A percentile compares a stretch with the other conserved stretches of the same genome.
Conservation (phyloP, 495 filamentous ascomycete genomes). For the Aspergillus bridgeri region DNA sequence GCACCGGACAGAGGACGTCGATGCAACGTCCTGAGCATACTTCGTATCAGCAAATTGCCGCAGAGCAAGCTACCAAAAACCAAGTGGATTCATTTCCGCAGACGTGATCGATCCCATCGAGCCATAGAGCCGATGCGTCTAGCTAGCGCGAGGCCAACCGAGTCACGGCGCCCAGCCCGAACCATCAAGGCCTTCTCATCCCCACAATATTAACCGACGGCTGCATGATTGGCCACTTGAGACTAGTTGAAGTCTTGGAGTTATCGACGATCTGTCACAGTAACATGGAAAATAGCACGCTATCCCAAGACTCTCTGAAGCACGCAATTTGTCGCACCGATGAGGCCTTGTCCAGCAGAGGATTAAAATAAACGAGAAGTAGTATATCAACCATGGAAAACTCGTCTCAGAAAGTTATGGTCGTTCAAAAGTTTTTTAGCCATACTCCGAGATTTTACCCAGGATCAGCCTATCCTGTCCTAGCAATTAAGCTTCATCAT, state of each 20-base stretch:
- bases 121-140: too few species aligned
- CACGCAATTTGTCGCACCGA: conserved; percentile 7
- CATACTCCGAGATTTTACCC: too few species aligned
- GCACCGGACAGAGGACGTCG: too few species aligned
- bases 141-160: not conserved
- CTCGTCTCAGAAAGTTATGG: not conserved
- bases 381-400: not conserved
- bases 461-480: not conserved
- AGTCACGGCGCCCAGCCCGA: conserved; percentile 3
- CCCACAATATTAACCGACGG: not conserved
- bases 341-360: not conserved
- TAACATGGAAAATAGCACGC: not conserved
- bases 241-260: conserved; percentile 1
- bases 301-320: conserved; percentile 1
- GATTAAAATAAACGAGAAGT: not conserved
- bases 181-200: not conserved
- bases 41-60: too few species aligned
- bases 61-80: too few species aligned
- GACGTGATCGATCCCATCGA: too few species aligned
- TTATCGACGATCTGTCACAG: not conserved
- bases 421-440: not conserved
- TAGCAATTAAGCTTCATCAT: not conserved
- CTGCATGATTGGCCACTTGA: not conserved
- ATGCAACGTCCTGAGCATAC: too few species aligned
- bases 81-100: too few species aligned